Conservation (phyloP, 75 land plant genomes). For the Pinus taeda region DNA sequence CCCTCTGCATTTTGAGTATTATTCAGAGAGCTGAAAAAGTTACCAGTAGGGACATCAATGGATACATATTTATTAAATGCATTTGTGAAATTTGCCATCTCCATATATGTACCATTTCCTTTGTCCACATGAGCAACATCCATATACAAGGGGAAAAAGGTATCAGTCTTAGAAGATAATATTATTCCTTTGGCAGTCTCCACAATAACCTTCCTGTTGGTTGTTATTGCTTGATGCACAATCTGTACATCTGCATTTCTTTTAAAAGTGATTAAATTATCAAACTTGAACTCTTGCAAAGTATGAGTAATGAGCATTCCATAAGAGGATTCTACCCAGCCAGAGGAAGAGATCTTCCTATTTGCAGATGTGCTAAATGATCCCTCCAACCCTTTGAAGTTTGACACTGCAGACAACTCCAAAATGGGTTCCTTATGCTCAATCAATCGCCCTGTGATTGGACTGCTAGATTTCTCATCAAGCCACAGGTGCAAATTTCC, state of each 20-base stretch:
- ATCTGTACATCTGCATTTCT: conserved; percentile 31
- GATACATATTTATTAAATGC: too few relatives aligned
- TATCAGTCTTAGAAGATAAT: conserved; percentile 12
- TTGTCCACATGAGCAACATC: conserved; percentile 18
- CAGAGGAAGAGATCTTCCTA: conserved; percentile 39
- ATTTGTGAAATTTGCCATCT: too few relatives aligned
- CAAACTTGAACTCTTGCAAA: conserved; percentile 32
- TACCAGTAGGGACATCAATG: too few relatives aligned
- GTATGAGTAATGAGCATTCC: conserved; percentile 57
- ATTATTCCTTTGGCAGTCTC: conserved; percentile 20
- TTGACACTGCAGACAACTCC: conserved; percentile 2
- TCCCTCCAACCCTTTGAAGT: conserved; percentile 62
- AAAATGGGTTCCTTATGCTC: conserved; percentile 14
- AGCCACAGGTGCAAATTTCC: conserved; percentile 75
- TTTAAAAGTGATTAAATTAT: conserved; percentile 44
- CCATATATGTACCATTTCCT: conserved; percentile 24
- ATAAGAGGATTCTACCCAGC: conserved; percentile 69
- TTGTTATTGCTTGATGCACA: conserved; percentile 38
- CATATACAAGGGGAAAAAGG: conserved; percentile 41
- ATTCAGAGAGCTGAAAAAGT: too few relatives aligned
- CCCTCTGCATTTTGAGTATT: too few relatives aligned
- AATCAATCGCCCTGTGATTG: conserved; percentile 34
- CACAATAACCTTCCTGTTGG: conserved; percentile 25
- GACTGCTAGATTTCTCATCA: conserved; percentile 37
- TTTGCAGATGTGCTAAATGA: conserved; percentile 32